A percentile compares a stretch with the other conserved stretches of the same genome.
These are phyloP conservation scores for Penicillium sp. DNA, from an alignment of 2,329 filamentous ascomycete species.

Conservation along the genomic window DNA sequence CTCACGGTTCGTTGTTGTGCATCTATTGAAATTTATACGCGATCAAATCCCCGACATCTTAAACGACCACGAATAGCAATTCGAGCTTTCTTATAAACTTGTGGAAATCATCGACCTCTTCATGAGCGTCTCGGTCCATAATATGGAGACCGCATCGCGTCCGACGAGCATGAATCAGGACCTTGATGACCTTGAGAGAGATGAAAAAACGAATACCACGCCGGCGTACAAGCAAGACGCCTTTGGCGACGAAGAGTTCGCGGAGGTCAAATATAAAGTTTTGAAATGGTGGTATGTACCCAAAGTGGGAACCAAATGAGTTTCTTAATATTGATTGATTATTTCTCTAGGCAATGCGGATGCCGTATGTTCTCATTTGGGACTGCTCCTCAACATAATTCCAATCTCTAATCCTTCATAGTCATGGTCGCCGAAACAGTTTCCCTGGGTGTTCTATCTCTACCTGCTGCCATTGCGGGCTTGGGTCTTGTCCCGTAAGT, in stretches of 20 bases:
- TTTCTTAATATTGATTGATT: background rate
- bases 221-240: constrained; percentile 32
- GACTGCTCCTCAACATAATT: background rate
- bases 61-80: background rate
- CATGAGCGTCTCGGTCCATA: background rate
- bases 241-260: constrained; percentile 41
- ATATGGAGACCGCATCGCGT: background rate
- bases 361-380: constrained; percentile 30
- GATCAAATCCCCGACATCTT: background rate
- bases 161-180: background rate
- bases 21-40: background rate
- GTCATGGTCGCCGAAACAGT: constrained; percentile 58
- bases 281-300: constrained; percentile 46
- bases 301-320: constrained; percentile 5
- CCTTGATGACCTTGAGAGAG: constrained; percentile 1
- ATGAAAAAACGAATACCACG: constrained; percentile 17
- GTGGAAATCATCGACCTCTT: background rate
- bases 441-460: constrained; percentile 54
- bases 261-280: constrained; percentile 52
- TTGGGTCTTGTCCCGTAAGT: constrained; percentile 50
- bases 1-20: background rate
- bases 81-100: background rate
- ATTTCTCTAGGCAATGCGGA: constrained; percentile 38
- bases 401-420: background rate
- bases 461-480: constrained; percentile 52